Evolutionary conservation across 495 filamentous ascomycete species (phyloP), one percentile per base, ranked within the genome.

Genomic region (Darksidea phi): DNA sequence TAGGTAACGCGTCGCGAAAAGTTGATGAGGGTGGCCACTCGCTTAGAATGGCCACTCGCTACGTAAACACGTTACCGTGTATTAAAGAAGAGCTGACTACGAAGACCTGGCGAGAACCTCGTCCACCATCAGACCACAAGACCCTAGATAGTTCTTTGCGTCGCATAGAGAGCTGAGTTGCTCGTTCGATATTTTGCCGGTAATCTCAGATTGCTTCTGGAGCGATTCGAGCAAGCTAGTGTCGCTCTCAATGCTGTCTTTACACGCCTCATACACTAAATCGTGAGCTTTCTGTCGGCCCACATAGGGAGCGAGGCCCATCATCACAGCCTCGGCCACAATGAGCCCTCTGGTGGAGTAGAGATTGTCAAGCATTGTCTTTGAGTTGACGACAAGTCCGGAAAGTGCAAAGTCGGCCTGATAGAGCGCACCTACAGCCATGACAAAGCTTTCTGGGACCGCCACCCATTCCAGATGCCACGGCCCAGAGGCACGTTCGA

Each of bases 261-360:
- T 75, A 59, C 80, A 82, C n/a, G 77, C 77, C 60, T 79, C 76
- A 62, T 82, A 82, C 20, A 82, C 76, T 56, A 81, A 70, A 70
- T 81, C 78, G 71, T 82, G 79, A 17, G 80, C 80, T 45, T 73
- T 67, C 54, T 78, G 75, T 38, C 80, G 64, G 26, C 80, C 80
- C 20, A 79, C 65, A 59, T 76, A 66, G 38, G 74, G 72, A 49
- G 78, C 80, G 55, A 82, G 71, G 6, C 75, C 79, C 80, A 82
- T 82, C 79, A 82, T 82, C 13, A 82, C 79, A 0, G 80, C 80
- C 66, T 82, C 79, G 1, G 74, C 78, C n/a, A 81, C 79, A 68
- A 82, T 81, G 55, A 79, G 54, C 28, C 79, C 79, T 54, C 70
- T 69, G 1, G 76, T 79, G 12, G 75, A 78, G 49, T 77, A 64